Base-by-base conservation (phyloP, 805 yeast species). In the Metschnikowia proteae region DNA sequence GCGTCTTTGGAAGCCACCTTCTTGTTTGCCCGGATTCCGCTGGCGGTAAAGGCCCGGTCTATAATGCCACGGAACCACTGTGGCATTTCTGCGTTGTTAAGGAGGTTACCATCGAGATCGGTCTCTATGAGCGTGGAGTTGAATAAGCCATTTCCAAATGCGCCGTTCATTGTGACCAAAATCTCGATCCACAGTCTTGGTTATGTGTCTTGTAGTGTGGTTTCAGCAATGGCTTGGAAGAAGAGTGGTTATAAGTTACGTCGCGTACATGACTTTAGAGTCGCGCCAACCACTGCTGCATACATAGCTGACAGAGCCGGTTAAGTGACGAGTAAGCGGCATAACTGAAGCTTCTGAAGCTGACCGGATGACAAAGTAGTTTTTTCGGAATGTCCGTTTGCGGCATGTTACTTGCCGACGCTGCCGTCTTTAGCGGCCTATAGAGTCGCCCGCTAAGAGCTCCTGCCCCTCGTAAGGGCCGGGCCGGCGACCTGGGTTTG, bases 1-100 rank as follows among this genome's bases (percentile, higher is more conserved):
- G 75, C 75, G 35, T 69, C 73, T 7, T 63, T 67, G 3, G 74
- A 68, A 6, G 75, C 75, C 31, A 58, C 61, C 48, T 63, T 62
- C 29, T 56, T 56, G 47, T 52, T 56, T 8, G 40, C 30, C 9
- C 62, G 51, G 10, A 67, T 49, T 0, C 71, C 73, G 36, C 62
- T 58, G 26, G 67, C 61, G 27, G 54, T 55, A n/a, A 67, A 59
- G 1, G 73, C 71, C 25, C 74, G 54, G 39, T 66, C 73, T 28
- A 71, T 44, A 30, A 55, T 54, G n/a, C 49, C 57, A 10, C 57
- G 55, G 27, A 55, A 52, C 59, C 59, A 55, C 28, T 47, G 48
- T 8, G 59, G 57, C 54, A 53, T 49, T 28, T 55, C 59, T 8
- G 48, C 51, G 33, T 47, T 49, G 36, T 48, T 43, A 9, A 42